phyloP scores from a whole-genome alignment of 345 rosid species.

The Hibiscus tridactylites region DNA sequence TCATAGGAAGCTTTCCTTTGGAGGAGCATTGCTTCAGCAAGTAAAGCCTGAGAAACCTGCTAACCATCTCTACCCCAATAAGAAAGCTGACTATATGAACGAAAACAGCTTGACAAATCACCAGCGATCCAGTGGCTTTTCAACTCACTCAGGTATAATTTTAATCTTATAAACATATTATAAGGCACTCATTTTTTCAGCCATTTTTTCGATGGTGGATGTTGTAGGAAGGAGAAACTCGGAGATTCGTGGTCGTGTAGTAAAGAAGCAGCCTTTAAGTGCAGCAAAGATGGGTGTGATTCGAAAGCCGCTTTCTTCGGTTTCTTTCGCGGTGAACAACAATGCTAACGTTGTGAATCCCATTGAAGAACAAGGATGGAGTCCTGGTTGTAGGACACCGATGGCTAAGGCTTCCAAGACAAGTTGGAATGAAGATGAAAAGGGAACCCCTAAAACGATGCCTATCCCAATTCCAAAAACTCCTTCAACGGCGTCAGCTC shows the following conservation, averaged over 20 bases:
- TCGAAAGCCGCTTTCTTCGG: slow-evolving; percentile 59
- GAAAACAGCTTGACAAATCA: slow-evolving; percentile 19
- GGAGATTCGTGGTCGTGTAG: slow-evolving; percentile 37
- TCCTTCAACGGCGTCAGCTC: slow-evolving; percentile 36
- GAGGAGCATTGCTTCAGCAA: slow-evolving; percentile 54
- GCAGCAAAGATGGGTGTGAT: slow-evolving; percentile 22
- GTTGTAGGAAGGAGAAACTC: slow-evolving; percentile 47
- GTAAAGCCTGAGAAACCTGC: slow-evolving; percentile 34
- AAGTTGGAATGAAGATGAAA: slow-evolving; percentile 21
- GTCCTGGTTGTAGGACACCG: slow-evolving; percentile 15
- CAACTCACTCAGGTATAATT: slow-evolving; percentile 20
- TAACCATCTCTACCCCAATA: slow-evolving; percentile 12
- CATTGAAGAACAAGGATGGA: slow-evolving; percentile 22
- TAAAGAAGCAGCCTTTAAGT: slow-evolving; percentile 24
- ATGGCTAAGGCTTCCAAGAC: slow-evolving; percentile 15
- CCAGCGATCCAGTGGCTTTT: slow-evolving; percentile 19
- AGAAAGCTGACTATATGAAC: slow-evolving; percentile 20
- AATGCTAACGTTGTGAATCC: slow-evolving; percentile 38
- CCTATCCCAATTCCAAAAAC: slow-evolving; percentile 36
- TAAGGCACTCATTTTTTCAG: background rate
- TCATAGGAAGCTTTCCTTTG: slow-evolving; percentile 50
- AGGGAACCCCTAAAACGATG: slow-evolving; percentile 24
- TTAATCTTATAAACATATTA: background rate
- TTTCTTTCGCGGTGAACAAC: slow-evolving; percentile 28
- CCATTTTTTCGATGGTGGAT: background rate